Base-by-base conservation (phyloP, 371 early-diverging fungal genomes). In the Saksenaea oblongispora region DNA sequence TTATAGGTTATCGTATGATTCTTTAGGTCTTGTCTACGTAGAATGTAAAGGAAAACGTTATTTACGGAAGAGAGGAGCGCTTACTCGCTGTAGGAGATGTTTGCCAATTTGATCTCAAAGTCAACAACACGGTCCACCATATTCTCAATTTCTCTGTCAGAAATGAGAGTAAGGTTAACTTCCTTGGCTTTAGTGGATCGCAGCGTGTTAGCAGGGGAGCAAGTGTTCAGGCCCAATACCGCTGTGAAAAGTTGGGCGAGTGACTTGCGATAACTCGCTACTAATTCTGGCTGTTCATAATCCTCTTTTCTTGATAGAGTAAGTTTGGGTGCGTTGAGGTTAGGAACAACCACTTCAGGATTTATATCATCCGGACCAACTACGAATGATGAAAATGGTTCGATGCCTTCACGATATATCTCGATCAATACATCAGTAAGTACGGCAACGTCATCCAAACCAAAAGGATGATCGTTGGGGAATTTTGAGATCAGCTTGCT, bases 271-370 rank as follows among this genome's bases (percentile, higher is more conserved):
- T 86, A 87, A 3, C 65, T 67, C 0, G 58, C 60, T 17, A 78
- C 17, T 3, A 66, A 67, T 1, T 65, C 59, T 5, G 67, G 31
- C 26, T 86, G 79, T 22, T 65, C 61, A 58, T 87, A 87, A 54
- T 85, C 84, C 35, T 84, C 82, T 54, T 84, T 87, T 13, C 84
- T 78, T 9, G 86, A 86, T 27, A 84, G 61, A 1, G 71, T 72
- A 11, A 83, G 65, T 0, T 68, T 73, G 3, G 71, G 70, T 58
- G 85, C 85, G 5, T 44, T 56, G 9, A 88, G 51, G 7, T 56
- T 56, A 27, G 86, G 64, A 13, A 64, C 61, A 63, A 79, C 69
- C 7, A 35, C 42, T n/a, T 68, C 60, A 7, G 85, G 86, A 26
- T 83, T 53, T 39, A 79, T 82, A 47, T 69, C 68, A 64, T 88